phyloP scores from a whole-genome alignment of 441 rosid genomes.

The Rhodomyrtus psidioides region DNA sequence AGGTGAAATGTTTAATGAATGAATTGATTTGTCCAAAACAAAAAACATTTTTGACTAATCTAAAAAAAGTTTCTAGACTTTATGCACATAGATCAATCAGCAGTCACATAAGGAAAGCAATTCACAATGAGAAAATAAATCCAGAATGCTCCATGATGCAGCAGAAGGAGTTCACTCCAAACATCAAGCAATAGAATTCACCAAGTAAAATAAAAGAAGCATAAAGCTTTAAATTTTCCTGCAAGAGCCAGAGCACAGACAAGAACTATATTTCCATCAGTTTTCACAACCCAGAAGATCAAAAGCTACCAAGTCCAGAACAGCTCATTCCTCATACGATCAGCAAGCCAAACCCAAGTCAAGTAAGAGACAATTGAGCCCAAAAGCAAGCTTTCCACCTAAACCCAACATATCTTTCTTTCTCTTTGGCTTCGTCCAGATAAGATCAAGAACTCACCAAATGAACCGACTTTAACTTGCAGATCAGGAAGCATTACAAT shows the following conservation, averaged over 20 bases:
- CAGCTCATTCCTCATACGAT: not conserved
- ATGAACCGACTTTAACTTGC: conserved; percentile 2
- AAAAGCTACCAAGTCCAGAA: not conserved
- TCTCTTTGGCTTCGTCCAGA: not conserved
- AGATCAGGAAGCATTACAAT: conserved; percentile 3
- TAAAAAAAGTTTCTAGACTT: not conserved
- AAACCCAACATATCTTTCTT: not conserved
- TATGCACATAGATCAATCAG: not conserved
- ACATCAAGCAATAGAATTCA: not conserved
- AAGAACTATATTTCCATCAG: not conserved
- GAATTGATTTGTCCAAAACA: not conserved
- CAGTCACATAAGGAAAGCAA: not conserved
- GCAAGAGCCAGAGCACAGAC: not conserved
- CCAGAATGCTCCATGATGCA: not conserved
- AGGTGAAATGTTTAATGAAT: not conserved
- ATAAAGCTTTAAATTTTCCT: not conserved
- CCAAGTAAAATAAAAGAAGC: not conserved
- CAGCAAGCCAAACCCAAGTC: not conserved
- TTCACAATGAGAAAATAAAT: not conserved
- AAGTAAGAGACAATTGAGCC: not conserved
- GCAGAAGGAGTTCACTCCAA: not conserved
- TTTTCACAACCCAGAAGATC: not conserved
- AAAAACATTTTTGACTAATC: not conserved
- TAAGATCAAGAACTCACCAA: conserved; percentile 11
- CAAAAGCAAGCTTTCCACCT: not conserved